Percentiles rank a stretch among this genome's conserved stretches.
These are phyloP conservation scores for Trichophaea hybrida DNA, from an alignment of 2,329 filamentous ascomycete species.

Conservation along the genomic window DNA sequence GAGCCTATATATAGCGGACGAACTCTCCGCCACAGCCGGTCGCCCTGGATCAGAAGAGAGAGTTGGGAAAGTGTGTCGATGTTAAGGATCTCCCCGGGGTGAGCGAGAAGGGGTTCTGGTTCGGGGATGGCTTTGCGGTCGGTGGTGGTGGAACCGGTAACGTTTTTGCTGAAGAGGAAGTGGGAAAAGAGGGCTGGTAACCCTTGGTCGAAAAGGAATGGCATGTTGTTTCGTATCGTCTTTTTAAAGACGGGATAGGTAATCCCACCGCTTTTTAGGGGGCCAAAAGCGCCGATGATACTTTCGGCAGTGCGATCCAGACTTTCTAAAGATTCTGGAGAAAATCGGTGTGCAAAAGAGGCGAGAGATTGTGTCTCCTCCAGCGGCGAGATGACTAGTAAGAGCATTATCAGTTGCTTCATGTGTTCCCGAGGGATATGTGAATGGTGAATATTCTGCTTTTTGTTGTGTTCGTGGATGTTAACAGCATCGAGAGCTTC, in stretches of 20 bases:
- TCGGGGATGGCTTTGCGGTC: slow-evolving; percentile 21
- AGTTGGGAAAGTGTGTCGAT: slow-evolving; percentile 52
- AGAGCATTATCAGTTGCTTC: slow-evolving; percentile 52
- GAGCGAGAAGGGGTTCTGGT: slow-evolving; percentile 23
- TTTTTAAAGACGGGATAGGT: slow-evolving; percentile 22
- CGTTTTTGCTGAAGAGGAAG: slow-evolving; percentile 59
- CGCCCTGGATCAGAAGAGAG: slow-evolving; percentile 56
- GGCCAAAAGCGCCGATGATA: slow-evolving; percentile 47
- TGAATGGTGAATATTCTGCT: slow-evolving; percentile 43
- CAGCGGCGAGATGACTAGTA: slow-evolving; percentile 52
- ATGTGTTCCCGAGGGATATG: slow-evolving; percentile 63
- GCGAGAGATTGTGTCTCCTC: slow-evolving; percentile 51
- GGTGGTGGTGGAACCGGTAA: slow-evolving; percentile 43
- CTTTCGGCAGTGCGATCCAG: slow-evolving; percentile 48
- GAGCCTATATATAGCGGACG: slow-evolving; percentile 56
- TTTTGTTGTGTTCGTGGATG: slow-evolving; percentile 32
- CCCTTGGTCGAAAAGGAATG: slow-evolving; percentile 49
- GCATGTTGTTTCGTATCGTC: slow-evolving; percentile 29
- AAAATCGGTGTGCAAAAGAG: slow-evolving; percentile 43
- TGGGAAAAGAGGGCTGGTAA: slow-evolving; percentile 57
- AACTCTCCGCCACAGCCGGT: slow-evolving; percentile 49
- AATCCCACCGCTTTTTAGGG: slow-evolving; percentile 15
- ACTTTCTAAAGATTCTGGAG: slow-evolving; percentile 41
- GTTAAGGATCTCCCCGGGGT: slow-evolving; percentile 46
- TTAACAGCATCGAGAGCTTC: slow-evolving; percentile 40